Evolutionary conservation across 202 grass and related monocot species (phyloP).

Genomic region (Bolboschoenoplectus hybrid): DNA sequence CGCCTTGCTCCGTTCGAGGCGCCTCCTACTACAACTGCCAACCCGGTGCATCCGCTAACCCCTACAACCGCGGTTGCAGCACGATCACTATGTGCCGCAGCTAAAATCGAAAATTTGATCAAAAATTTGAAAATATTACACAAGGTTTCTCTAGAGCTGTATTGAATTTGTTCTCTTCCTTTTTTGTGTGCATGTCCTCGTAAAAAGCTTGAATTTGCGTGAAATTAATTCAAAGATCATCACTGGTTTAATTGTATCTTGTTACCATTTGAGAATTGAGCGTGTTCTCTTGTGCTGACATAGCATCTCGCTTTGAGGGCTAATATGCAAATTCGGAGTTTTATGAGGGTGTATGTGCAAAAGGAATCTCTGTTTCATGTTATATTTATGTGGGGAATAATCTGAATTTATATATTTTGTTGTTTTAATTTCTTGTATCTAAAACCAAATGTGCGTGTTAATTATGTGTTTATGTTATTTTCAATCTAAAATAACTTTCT

Average conservation of each 20-base stretch:
- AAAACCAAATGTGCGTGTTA: conserved; percentile 21
- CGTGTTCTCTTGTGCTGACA: background rate
- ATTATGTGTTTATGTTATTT: background rate
- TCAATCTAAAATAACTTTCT: background rate
- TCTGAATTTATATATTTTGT: conserved; percentile 3
- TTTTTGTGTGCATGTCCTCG: conserved; percentile 15
- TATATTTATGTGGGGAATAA: conserved; percentile 11
- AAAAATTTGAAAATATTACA: background rate
- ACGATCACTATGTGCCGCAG: conserved; percentile 65
- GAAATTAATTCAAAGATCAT: background rate
- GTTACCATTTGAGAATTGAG: background rate
- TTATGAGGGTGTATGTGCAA: conserved; percentile 26
- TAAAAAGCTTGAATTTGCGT: conserved; percentile 17
- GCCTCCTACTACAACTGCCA: conserved; percentile 93
- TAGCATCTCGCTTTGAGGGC: background rate
- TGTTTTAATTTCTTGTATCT: conserved; percentile 26
- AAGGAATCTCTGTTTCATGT: conserved; percentile 23
- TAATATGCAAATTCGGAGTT: background rate
- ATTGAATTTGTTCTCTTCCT: background rate
- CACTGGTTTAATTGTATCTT: background rate
- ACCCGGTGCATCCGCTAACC: conserved; percentile 63
- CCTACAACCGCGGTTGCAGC: conserved; percentile 69
- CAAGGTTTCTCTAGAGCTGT: conserved; percentile 15
- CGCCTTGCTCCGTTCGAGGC: conserved; percentile 67
- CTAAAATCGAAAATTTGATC: background rate